Percentiles rank a stretch among this genome's conserved stretches.
These are phyloP conservation scores for Candida dendrica DNA, from an alignment of 805 yeast genomes.

Conservation along the genomic window DNA sequence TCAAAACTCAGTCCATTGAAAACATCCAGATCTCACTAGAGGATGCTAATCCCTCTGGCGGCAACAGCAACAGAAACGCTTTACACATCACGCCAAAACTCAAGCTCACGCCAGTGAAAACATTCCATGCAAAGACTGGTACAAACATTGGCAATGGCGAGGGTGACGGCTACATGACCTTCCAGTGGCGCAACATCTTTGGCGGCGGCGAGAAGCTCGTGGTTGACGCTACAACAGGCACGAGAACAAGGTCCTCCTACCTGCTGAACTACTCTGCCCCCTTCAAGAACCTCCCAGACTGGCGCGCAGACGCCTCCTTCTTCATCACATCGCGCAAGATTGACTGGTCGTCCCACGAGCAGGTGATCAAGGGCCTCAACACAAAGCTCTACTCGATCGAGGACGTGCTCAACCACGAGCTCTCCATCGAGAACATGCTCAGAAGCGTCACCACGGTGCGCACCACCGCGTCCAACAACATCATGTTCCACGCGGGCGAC, in stretches of 20 bases:
- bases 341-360: conserved; percentile 49
- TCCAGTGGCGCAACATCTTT: conserved; percentile 54
- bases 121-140: conserved; percentile 82
- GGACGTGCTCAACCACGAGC: conserved; percentile 38
- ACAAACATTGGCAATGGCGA: conserved; percentile 96
- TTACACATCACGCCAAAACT: conserved; percentile 24
- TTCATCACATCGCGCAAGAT: conserved; percentile 44
- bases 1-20: conserved; percentile 35
- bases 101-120: conserved; percentile 47
- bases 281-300: conserved; percentile 36
- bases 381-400: conserved; percentile 22
- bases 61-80: too few species aligned
- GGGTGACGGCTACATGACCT: conserved; percentile 86
- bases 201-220: conserved; percentile 64
- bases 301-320: conserved; percentile 46
- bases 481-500: conserved; percentile 56
- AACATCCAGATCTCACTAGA: conserved; percentile 31
- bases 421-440: conserved; percentile 35
- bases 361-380: conserved; percentile 37
- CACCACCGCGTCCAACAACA: conserved; percentile 43
- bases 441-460: conserved; percentile 35
- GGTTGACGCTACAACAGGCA: conserved; percentile 51
- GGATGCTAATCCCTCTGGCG: conserved; percentile 4
- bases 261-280: conserved; percentile 47
- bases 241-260: conserved; percentile 51